Conservation (phyloP, 768 basidiomycete genomes). For the Boletus bicolor region DNA sequence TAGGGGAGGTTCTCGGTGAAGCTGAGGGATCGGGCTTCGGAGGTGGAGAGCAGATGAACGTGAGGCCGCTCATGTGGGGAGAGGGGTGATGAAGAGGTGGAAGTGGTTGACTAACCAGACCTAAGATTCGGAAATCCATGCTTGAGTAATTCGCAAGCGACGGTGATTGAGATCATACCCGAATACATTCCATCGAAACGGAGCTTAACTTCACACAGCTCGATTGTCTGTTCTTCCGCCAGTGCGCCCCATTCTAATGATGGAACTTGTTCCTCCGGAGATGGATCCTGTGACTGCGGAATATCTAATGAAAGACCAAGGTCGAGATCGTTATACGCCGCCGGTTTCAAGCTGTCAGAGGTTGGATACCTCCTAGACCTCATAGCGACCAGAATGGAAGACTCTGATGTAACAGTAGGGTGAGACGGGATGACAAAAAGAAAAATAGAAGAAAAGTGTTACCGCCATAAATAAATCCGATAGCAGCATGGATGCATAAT, state of each 20-base stretch:
- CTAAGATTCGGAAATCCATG: conserved; percentile 27
- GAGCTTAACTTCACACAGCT: conserved; percentile 58
- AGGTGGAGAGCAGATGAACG: conserved; percentile 44
- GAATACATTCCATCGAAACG: conserved; percentile 43
- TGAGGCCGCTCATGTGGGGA: conserved; percentile 40
- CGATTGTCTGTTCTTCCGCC: conserved; percentile 58
- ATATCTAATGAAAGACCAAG: conserved; percentile 33
- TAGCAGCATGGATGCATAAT: conserved; percentile 55
- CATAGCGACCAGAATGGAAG: conserved; percentile 59
- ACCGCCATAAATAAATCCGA: conserved; percentile 63
- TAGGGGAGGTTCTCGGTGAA: conserved; percentile 26
- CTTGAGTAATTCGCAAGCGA: conserved; percentile 2
- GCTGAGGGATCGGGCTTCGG: conserved; percentile 23
- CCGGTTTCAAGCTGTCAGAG: conserved; percentile 26
- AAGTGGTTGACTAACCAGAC: conserved; percentile 42
- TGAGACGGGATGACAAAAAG: background rate
- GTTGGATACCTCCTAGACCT: conserved; percentile 52
- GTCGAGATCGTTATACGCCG: conserved; percentile 40
- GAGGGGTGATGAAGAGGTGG: conserved; percentile 41
- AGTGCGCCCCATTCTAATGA: conserved; percentile 48
- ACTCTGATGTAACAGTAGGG: conserved; percentile 37
- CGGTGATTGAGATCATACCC: conserved; percentile 34
- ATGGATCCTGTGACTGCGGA: conserved; percentile 10
- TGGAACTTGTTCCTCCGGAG: conserved; percentile 23
- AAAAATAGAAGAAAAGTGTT: background rate